These are phyloP conservation scores for Psilocybe cubensis DNA, from an alignment of 768 basidiomycete species.

Conservation along the genomic window DNA sequence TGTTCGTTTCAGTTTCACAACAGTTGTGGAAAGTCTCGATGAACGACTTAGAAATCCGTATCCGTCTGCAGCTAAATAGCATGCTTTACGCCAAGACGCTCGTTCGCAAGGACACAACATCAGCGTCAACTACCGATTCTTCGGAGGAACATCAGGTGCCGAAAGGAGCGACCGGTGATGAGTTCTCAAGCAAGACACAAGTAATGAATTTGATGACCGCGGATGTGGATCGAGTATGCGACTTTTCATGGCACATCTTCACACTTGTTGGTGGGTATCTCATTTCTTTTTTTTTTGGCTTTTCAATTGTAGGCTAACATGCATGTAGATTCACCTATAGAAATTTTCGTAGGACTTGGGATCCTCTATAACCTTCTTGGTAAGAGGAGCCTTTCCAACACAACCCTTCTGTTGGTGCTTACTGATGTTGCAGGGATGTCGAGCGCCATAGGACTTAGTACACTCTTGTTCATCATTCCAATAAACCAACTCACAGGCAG, in stretches of 20 bases:
- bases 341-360: constrained; percentile 12
- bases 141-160: not conserved
- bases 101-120: constrained; percentile 74
- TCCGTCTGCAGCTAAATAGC: constrained; percentile 82
- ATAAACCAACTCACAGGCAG: constrained; percentile 16
- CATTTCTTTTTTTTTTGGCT: constrained; percentile 39
- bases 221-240: constrained; percentile 1
- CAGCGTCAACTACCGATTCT: not conserved
- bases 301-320: not conserved
- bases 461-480: constrained; percentile 13
- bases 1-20: constrained; percentile 48
- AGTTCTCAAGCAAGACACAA: not conserved
- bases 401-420: not conserved
- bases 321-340: constrained; percentile 15
- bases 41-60: constrained; percentile 68
- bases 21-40: constrained; percentile 76
- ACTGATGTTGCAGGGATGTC: constrained; percentile 6
- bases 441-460: constrained; percentile 13
- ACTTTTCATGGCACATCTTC: constrained; percentile 2
- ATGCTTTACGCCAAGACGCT: constrained; percentile 85
- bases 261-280: constrained; percentile 1
- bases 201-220: constrained; percentile 3
- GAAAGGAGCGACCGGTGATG: not conserved
- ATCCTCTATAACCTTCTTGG: constrained; percentile 19
- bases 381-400: constrained; percentile 24